Percentiles rank a stretch among this genome's conserved stretches.
phyloP scores from a whole-genome alignment of 2,329 filamentous ascomycete genomes.

The Aspergillaceae sp. region DNA sequence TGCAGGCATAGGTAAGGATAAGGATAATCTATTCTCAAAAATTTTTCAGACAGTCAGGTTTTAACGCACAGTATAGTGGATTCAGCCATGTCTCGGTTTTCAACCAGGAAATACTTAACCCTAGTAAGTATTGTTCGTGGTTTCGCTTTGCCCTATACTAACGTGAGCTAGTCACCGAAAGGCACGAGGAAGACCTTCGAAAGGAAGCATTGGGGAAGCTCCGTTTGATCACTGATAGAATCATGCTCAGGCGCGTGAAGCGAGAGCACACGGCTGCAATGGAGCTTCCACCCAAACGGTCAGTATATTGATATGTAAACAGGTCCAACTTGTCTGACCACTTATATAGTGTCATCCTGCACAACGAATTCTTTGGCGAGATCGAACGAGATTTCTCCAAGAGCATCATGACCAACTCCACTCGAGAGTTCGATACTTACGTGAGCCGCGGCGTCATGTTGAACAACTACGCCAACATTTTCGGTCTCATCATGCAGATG shows the following conservation, averaged over 20 bases:
- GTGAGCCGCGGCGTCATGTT: constrained; percentile 88
- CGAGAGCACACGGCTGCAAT: constrained; percentile 87
- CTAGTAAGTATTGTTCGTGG: constrained; percentile 35
- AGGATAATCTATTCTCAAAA: constrained; percentile 7
- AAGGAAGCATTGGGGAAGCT: constrained; percentile 69
- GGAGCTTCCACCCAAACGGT: constrained; percentile 90
- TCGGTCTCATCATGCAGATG: constrained; percentile 99
- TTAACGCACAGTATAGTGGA: constrained; percentile 32
- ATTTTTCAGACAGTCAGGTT: not conserved
- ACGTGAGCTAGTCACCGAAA: constrained; percentile 46
- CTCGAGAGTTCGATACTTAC: constrained; percentile 88
- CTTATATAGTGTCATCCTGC: constrained; percentile 56
- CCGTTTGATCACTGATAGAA: constrained; percentile 77
- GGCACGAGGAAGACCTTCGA: constrained; percentile 45
- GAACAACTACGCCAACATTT: constrained; percentile 98
- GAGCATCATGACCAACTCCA: constrained; percentile 88
- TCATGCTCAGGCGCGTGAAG: constrained; percentile 94
- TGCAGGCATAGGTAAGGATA: constrained; percentile 51
- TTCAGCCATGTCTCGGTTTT: constrained; percentile 71
- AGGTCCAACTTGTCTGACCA: not conserved
- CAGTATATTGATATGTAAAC: constrained; percentile 6
- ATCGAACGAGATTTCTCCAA: constrained; percentile 91
- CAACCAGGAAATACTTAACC: constrained; percentile 90
- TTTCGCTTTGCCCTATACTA: constrained; percentile 38
- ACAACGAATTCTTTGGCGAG: constrained; percentile 93